Evolutionary conservation across 768 basidiomycete genomes (phyloP).

Genomic region (Tricholoma saponaceum): DNA sequence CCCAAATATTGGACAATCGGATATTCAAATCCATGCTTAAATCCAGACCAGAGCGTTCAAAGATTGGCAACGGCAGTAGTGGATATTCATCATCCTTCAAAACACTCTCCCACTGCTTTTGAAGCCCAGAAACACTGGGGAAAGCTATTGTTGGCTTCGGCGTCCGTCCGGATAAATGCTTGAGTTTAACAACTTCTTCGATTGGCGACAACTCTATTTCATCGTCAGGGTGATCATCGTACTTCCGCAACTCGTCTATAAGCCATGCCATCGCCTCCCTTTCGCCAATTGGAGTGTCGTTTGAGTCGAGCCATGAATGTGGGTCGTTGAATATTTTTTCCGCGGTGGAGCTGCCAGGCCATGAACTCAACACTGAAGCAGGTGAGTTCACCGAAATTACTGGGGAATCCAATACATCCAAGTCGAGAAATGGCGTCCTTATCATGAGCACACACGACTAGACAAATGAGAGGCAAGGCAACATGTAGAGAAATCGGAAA

Average conservation of each 20-base stretch:
- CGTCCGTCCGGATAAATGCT: conserved; percentile 9
- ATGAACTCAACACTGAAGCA: conserved; percentile 22
- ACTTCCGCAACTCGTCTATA: conserved; percentile 29
- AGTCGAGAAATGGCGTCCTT: conserved; percentile 29
- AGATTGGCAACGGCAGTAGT: conserved; percentile 10
- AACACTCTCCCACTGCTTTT: conserved; percentile 8
- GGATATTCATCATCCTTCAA: conserved; percentile 4
- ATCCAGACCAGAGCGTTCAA: conserved; percentile 9
- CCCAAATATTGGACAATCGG: conserved; percentile 14
- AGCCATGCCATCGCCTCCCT: conserved; percentile 28
- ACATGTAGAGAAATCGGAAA: neutral
- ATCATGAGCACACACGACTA: conserved; percentile 18
- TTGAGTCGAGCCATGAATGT: conserved; percentile 33
- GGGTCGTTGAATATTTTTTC: conserved; percentile 42
- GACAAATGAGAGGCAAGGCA: neutral
- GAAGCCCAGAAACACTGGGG: neutral
- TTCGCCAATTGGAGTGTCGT: conserved; percentile 24
- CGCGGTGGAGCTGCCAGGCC: conserved; percentile 36
- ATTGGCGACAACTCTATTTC: conserved; percentile 6
- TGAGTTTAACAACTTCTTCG: conserved; percentile 10
- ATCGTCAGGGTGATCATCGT: neutral
- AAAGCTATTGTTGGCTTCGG: neutral
- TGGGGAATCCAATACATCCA: conserved; percentile 37
- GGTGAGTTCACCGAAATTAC: conserved; percentile 28
- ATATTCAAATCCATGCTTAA: conserved; percentile 13